A percentile compares a stretch with the other conserved stretches of the same genome.
phyloP scores from a whole-genome alignment of 148 eudicot genomes.

The Fagopyrum homotropicum region DNA sequence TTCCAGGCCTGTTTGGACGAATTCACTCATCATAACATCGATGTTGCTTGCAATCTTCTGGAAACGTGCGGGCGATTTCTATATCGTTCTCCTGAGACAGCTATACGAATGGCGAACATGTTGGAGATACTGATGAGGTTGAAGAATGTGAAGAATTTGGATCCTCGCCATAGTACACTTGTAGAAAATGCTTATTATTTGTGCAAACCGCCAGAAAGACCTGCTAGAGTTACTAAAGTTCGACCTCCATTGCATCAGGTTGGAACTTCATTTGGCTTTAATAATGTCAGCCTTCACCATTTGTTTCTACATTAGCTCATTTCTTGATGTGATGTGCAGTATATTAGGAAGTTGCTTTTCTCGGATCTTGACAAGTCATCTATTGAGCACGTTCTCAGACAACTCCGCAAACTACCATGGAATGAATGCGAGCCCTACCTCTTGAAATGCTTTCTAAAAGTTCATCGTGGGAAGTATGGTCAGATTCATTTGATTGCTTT shows the following conservation, averaged over 20 bases:
- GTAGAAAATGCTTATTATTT: slow-evolving; percentile 98
- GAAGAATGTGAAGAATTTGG: slow-evolving; percentile 94
- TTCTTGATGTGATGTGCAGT: slow-evolving; percentile 47
- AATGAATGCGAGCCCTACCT: slow-evolving; percentile 79
- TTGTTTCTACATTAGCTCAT: slow-evolving; percentile 13
- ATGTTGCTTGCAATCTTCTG: slow-evolving; percentile 98
- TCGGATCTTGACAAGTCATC: slow-evolving; percentile 91
- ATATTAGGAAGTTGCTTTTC: slow-evolving; percentile 85
- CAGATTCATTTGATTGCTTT: slow-evolving; percentile 97
- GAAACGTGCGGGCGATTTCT: slow-evolving; percentile 96
- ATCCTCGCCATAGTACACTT: slow-evolving; percentile 96
- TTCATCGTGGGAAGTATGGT: slow-evolving; percentile 93
- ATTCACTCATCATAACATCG: slow-evolving; percentile 92
- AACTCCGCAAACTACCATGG: slow-evolving; percentile 97
- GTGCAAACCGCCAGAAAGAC: slow-evolving; percentile 93
- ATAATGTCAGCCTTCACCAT: not conserved
- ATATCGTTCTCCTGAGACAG: slow-evolving; percentile 92
- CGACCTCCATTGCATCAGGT: slow-evolving; percentile 99
- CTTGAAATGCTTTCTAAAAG: slow-evolving; percentile 88
- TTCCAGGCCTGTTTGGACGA: slow-evolving; percentile 93
- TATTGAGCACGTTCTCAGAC: slow-evolving; percentile 91
- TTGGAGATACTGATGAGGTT: slow-evolving; percentile 93
- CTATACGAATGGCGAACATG: slow-evolving; percentile 92
- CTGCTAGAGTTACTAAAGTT: slow-evolving; percentile 86
- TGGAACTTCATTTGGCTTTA: slow-evolving; percentile 15